Evolutionary conservation across 805 yeast species (phyloP), one percentile per base, ranked within the genome.

Genomic region (Wickerhamiella cacticola): DNA sequence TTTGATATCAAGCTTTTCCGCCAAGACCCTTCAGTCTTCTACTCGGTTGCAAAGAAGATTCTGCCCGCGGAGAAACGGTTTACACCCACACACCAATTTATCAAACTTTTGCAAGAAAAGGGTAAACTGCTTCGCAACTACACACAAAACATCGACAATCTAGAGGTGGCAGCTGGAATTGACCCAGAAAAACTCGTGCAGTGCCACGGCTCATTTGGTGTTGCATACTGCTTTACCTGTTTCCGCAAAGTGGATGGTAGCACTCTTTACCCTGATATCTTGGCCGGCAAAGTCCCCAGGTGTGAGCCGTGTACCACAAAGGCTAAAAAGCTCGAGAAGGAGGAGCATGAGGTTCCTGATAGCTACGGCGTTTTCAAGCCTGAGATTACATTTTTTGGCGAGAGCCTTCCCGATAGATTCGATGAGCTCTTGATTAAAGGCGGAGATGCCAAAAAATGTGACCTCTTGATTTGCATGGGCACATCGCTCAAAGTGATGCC

Each of bases 401-500:
- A 87, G 62, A 76, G 79, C 13, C 68, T 87, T 50, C 95, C 96
- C 1, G 68, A 69, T 12, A 63, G 70, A 42, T 87, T 80, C 59
- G 88, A 85, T 55, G 71, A 72, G 41, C 61, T 68, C 25, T 57
- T 69, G 12, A 50, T 64, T 10, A 57, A 60, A 3, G 62, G 65
- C 16, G 70, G 72, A 38, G 96, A 88, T 59, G 68, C 79, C 5
- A 56, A 64, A 16, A 68, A 73, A 36, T 84, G 95, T 63, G 96
- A 88, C 63, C 67, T 87, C 48, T 66, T 88, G 40, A 71, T 87
- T 4, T 82, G 94, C 61, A 79, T 87, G 29, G 96, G 96, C 15
- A 87, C 96, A 0, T 86, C 95, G 18, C 70, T 87, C 54, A 84
- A 87, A 59, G 96, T 87, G 21, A 86, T 94, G 0, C 96, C 96